These are phyloP conservation scores for Rhytidiadelphus loreus DNA, from an alignment of 225 moss, liverwort and hornwort genomes.

Conservation along the genomic window DNA sequence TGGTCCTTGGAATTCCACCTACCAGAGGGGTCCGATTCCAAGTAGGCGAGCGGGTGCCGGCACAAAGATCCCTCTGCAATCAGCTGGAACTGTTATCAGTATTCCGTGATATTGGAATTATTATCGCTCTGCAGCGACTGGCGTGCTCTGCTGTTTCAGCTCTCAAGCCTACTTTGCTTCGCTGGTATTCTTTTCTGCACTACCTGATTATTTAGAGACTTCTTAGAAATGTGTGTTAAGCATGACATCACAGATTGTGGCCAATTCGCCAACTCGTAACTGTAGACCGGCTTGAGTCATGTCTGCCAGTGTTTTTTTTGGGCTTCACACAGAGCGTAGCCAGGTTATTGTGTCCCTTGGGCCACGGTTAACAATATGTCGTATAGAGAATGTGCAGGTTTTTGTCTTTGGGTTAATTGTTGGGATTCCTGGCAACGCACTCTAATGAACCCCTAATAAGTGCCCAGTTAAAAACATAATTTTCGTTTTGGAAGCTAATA, in stretches of 20 bases:
- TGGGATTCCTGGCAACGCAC: not conserved
- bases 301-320: not conserved
- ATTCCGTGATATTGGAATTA: not conserved
- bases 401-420: not conserved
- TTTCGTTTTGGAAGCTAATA: not conserved
- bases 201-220: not conserved
- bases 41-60: slow-evolving; percentile 21
- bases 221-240: not conserved
- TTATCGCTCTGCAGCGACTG: not conserved
- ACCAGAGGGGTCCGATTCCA: slow-evolving; percentile 38
- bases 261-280: not conserved
- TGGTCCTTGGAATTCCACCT: slow-evolving; percentile 83
- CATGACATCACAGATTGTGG: not conserved
- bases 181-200: not conserved
- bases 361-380: not conserved
- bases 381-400: not conserved
- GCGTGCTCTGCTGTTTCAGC: not conserved
- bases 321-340: not conserved
- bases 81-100: slow-evolving; percentile 18
- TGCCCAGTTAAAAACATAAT: not conserved
- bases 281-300: not conserved
- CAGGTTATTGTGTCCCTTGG: not conserved
- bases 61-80: slow-evolving; percentile 3
- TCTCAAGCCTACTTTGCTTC: not conserved
- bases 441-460: not conserved